These are phyloP conservation scores for Metarhizium anisopliae DNA, from an alignment of 2,329 filamentous ascomycete genomes.

Conservation along the genomic window DNA sequence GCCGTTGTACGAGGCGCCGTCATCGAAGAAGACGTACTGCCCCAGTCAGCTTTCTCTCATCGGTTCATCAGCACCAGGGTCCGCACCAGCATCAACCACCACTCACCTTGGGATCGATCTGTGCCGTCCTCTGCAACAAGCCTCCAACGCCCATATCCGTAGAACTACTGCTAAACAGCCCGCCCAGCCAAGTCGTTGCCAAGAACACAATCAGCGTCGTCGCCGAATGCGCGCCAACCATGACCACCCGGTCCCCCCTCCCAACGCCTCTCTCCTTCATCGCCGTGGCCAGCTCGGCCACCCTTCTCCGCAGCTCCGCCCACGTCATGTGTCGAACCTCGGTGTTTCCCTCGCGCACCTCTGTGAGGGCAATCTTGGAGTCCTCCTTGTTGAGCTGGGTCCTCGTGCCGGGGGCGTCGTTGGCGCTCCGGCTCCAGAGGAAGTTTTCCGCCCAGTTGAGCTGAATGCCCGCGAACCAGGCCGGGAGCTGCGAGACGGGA, in stretches of 20 bases:
- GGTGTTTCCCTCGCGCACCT: conserved; percentile 59
- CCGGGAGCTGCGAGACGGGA: conserved; percentile 62
- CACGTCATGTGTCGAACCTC: conserved; percentile 54
- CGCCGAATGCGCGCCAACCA: conserved; percentile 66
- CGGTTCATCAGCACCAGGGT: conserved; percentile 2
- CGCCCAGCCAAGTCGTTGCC: conserved; percentile 62
- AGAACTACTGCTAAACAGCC: conserved; percentile 64
- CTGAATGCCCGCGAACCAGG: conserved; percentile 67
- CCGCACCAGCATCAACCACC: no score
- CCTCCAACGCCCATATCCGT: conserved; percentile 80
- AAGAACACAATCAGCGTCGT: conserved; percentile 66
- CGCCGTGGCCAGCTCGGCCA: conserved; percentile 53
- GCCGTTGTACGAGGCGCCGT: conserved; percentile 70
- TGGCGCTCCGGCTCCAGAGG: conserved; percentile 47
- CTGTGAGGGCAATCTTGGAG: conserved; percentile 58
- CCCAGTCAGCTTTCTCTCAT: neutral
- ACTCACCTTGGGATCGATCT: conserved; percentile 61
- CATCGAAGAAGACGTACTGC: conserved; percentile 73
- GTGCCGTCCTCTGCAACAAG: conserved; percentile 62
- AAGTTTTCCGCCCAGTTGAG: conserved; percentile 78
- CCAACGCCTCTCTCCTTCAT: conserved; percentile 56
- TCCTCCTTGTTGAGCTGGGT: conserved; percentile 60
- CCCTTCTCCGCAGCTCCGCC: conserved; percentile 52
- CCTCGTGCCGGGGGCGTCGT: conserved; percentile 32
- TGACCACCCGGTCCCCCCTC: conserved; percentile 65